phyloP scores from a whole-genome alignment of 1,284 basidiomycete genomes.

The Rugosomyces carneus region DNA sequence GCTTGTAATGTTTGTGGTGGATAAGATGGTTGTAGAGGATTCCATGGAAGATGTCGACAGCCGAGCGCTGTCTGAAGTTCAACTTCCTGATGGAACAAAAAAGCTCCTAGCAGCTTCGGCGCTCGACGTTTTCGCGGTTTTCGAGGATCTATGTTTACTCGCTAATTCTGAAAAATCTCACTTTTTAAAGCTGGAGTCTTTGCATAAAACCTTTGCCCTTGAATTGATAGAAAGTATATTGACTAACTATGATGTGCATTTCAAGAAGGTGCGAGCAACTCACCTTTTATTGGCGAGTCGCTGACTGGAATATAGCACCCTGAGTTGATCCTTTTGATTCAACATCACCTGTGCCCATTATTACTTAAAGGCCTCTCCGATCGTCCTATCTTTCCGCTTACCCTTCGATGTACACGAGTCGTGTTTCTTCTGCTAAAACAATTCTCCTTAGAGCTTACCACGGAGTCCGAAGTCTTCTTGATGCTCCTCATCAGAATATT shows the following conservation, averaged over 20 bases:
- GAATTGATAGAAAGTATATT: conserved; percentile 96
- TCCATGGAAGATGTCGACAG: conserved; percentile 33
- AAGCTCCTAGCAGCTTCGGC: conserved; percentile 72
- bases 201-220: conserved; percentile 91
- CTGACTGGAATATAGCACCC: conserved; percentile 47
- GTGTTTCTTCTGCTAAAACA: conserved; percentile 92
- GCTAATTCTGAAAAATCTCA: conserved; percentile 79
- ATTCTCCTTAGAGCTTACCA: conserved; percentile 75
- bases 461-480: conserved; percentile 83
- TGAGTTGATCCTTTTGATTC: conserved; percentile 80
- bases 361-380: conserved; percentile 84
- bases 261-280: conserved; percentile 59
- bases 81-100: conserved; percentile 59
- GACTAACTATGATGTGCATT: conserved; percentile 88
- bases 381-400: conserved; percentile 80
- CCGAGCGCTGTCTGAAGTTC: conserved; percentile 35
- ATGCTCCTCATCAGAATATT: conserved; percentile 76
- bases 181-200: conserved; percentile 78
- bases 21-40: conserved; percentile 87
- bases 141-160: conserved; percentile 86
- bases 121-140: conserved; percentile 81
- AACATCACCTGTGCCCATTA: conserved; percentile 86
- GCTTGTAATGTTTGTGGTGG: conserved; percentile 96
- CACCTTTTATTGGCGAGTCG: not conserved
- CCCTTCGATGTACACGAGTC: conserved; percentile 86